phyloP scores from a whole-genome alignment of 208 protist genomes.

The Acanthamoeba triangularis region DNA sequence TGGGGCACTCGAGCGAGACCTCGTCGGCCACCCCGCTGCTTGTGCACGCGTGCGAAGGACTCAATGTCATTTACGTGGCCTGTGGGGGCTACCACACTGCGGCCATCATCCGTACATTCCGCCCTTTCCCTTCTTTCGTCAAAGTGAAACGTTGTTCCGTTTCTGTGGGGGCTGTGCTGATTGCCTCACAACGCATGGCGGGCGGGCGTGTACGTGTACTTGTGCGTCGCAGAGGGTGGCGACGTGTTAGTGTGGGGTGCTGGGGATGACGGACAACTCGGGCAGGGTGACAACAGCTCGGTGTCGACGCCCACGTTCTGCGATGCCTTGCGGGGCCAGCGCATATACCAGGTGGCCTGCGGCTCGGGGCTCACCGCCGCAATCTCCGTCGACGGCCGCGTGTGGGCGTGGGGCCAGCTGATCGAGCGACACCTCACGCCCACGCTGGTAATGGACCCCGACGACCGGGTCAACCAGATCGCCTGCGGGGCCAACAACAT shows the following conservation, averaged over 20 bases:
- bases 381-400: neutral
- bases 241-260: slow-evolving; percentile 4
- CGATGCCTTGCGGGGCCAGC: neutral
- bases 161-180: too few relatives aligned
- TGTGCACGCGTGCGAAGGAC: neutral
- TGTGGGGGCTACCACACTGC: slow-evolving; percentile 22
- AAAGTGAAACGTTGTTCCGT: neutral
- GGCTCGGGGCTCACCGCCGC: neutral
- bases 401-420: slow-evolving; percentile 28
- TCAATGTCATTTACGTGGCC: slow-evolving; percentile 14
- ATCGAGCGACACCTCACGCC: neutral
- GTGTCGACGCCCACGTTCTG: slow-evolving; percentile 5
- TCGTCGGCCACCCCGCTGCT: neutral
- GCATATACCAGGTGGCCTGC: slow-evolving; percentile 9
- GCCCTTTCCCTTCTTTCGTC: neutral
- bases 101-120: neutral
- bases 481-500: neutral
- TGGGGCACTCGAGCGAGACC: slow-evolving; percentile 6
- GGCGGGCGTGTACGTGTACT: too few relatives aligned
- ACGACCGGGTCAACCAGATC: slow-evolving; percentile 1
- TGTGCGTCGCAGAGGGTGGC: neutral
- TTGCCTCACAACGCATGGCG: too few relatives aligned
- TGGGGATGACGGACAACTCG: neutral
- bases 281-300: neutral
- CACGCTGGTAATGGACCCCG: neutral